Evolutionary conservation across 345 rosid genomes (phyloP).

Genomic region (Firmiana major): DNA sequence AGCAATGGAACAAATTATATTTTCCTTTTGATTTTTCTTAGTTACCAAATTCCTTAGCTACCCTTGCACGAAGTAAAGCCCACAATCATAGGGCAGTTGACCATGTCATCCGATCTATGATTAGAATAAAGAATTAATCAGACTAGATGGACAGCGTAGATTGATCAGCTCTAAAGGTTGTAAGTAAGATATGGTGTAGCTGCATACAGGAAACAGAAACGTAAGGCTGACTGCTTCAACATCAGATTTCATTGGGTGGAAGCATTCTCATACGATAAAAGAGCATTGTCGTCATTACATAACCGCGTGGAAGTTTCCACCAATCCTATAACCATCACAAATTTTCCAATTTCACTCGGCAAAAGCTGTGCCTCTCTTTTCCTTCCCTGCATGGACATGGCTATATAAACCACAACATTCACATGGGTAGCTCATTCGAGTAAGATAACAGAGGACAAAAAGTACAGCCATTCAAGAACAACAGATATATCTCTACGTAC

Average conservation of each 20-base stretch:
- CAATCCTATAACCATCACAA: slow-evolving; percentile 13
- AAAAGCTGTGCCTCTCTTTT: not conserved
- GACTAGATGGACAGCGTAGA: not conserved
- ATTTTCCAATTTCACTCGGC: slow-evolving; percentile 65
- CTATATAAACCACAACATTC: not conserved
- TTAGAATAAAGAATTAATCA: not conserved
- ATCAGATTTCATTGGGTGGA: not conserved
- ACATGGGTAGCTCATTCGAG: not conserved
- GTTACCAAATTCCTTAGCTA: not conserved
- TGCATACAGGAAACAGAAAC: not conserved
- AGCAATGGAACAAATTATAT: no score
- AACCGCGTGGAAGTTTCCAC: slow-evolving; percentile 57
- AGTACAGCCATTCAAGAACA: not conserved
- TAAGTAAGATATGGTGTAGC: not conserved
- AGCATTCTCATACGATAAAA: not conserved
- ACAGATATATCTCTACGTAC: slow-evolving; percentile 1
- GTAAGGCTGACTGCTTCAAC: slow-evolving; percentile 44
- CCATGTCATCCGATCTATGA: not conserved
- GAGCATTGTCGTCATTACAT: not conserved
- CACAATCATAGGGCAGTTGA: not conserved
- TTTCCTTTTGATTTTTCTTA: no score
- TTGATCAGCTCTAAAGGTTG: not conserved
- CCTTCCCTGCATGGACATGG: not conserved
- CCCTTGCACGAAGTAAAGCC: not conserved
- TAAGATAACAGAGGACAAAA: not conserved